Percentiles rank a stretch among this genome's conserved stretches.
Conservation (phyloP, 164 flowering plant genomes). For the Santalum album region DNA sequence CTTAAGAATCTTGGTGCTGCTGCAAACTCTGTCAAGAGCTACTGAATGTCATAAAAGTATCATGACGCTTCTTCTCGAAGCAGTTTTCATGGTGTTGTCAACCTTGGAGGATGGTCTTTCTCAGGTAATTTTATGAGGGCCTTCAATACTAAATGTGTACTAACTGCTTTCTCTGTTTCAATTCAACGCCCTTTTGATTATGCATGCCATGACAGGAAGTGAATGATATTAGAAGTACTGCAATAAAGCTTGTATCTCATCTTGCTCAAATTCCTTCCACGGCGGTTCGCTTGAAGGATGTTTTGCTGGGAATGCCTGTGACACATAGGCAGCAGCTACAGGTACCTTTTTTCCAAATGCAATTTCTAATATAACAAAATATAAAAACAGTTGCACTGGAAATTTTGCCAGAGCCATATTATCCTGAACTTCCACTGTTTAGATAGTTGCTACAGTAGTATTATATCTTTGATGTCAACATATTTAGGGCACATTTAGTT, state of each 20-base stretch:
- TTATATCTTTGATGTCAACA: no score
- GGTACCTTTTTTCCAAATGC: slow-evolving; percentile 30
- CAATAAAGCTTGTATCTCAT: slow-evolving; percentile 69
- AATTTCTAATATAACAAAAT: background rate
- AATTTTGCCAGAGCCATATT: background rate
- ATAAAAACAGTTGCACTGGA: background rate
- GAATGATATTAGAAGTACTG: slow-evolving; percentile 46
- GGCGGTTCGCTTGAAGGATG: slow-evolving; percentile 63
- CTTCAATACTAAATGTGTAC: background rate
- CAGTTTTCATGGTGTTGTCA: slow-evolving; percentile 51
- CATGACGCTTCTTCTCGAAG: slow-evolving; percentile 63
- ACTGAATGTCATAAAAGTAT: slow-evolving; percentile 48
- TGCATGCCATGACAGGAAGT: slow-evolving; percentile 42
- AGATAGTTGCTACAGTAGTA: no score
- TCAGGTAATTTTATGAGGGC: slow-evolving; percentile 28
- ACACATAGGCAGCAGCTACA: slow-evolving; percentile 68
- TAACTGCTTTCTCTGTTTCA: background rate
- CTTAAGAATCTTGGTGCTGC: slow-evolving; percentile 60
- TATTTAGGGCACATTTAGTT: no score
- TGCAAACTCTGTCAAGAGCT: slow-evolving; percentile 56
- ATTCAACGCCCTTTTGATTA: background rate
- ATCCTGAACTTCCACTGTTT: background rate
- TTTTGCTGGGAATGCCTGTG: slow-evolving; percentile 62
- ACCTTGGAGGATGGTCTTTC: slow-evolving; percentile 35
- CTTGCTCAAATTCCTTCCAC: slow-evolving; percentile 81